phyloP scores from a whole-genome alignment of 2,329 filamentous ascomycete genomes.

The Microascus cirrosus region DNA sequence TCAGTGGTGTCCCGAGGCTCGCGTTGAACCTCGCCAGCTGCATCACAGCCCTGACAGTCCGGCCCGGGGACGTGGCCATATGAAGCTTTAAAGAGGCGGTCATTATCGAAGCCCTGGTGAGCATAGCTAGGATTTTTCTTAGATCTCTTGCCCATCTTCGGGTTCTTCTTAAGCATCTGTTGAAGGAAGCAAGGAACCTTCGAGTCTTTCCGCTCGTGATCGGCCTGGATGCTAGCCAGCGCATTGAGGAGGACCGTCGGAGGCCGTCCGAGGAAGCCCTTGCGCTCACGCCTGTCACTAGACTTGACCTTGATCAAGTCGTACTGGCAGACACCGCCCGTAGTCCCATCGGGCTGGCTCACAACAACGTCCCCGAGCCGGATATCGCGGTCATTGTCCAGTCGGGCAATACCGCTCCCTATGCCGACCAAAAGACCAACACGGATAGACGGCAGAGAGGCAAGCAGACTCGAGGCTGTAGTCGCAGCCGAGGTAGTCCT shows the following conservation, averaged over 20 bases:
- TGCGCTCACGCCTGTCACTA: no score
- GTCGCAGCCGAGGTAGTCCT: no score
- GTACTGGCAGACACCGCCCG: no score
- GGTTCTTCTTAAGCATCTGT: slow-evolving; percentile 6
- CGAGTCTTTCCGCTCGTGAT: slow-evolving; percentile 5
- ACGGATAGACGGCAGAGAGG: no score
- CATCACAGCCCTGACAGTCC: slow-evolving; percentile 6
- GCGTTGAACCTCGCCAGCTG: background rate
- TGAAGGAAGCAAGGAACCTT: slow-evolving; percentile 4
- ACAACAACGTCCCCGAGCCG: slow-evolving; percentile 11
- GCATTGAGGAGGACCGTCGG: slow-evolving; percentile 5
- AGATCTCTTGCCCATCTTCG: slow-evolving; percentile 4
- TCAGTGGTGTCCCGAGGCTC: slow-evolving; percentile 2
- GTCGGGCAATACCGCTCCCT: background rate
- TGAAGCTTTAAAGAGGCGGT: slow-evolving; percentile 6
- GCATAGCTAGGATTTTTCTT: slow-evolving; percentile 3
- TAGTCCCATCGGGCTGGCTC: slow-evolving; percentile 1
- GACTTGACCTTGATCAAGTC: no score
- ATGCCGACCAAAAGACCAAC: no score
- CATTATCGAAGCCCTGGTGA: slow-evolving; percentile 3
- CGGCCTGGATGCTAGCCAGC: slow-evolving; percentile 1
- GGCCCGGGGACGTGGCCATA: slow-evolving; percentile 5
- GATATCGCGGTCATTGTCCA: slow-evolving; percentile 8
- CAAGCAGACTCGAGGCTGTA: no score
- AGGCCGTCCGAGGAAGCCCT: background rate